Percentiles rank a stretch among this genome's conserved stretches.
phyloP scores from a whole-genome alignment of 108 stramenopile genomes.

The Epithemia pelagica region DNA sequence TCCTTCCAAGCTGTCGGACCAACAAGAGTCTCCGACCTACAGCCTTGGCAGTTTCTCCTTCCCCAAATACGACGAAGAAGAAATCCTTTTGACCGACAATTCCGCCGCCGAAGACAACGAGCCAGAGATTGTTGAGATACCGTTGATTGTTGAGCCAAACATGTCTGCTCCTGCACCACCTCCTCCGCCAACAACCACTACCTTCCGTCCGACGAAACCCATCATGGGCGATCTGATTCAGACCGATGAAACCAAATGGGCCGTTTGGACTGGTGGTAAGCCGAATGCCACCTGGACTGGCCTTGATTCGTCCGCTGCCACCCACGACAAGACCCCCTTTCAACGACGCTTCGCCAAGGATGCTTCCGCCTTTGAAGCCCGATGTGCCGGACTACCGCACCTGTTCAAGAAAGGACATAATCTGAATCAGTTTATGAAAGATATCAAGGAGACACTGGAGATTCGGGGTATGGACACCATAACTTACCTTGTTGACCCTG shows the following conservation, averaged over 20 bases:
- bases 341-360: neutral
- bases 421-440: neutral
- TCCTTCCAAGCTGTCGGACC: too few relatives aligned
- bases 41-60: too few relatives aligned
- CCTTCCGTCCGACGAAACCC: neutral
- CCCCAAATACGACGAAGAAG: too few relatives aligned
- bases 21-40: too few relatives aligned
- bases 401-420: neutral
- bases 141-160: too few relatives aligned
- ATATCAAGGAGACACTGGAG: neutral
- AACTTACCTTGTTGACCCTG: neutral
- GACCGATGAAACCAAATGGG: neutral
- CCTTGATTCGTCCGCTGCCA: neutral
- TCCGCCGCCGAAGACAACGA: too few relatives aligned
- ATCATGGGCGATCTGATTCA: neutral
- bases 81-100: too few relatives aligned
- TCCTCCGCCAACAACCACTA: too few relatives aligned
- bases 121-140: too few relatives aligned
- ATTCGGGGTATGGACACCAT: neutral
- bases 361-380: neutral
- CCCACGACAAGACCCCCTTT: neutral
- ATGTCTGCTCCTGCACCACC: too few relatives aligned
- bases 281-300: neutral
- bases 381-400: neutral
- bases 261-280: neutral